Base-by-base conservation (phyloP, 148 eudicot species). In the Pharnaceum exiguum region DNA sequence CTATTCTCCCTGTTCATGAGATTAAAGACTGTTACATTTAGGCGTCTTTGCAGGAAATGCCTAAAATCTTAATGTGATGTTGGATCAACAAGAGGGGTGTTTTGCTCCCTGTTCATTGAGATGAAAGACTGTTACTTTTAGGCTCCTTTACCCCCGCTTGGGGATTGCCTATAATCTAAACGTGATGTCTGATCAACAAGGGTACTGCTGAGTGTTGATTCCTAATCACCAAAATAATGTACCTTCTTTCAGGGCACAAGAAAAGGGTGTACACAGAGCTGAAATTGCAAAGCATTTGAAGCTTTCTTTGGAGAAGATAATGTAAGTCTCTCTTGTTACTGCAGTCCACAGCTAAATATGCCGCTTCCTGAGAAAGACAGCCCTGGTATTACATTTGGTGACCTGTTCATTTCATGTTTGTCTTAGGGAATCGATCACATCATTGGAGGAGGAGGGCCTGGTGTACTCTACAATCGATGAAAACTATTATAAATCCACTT, bases 371-470 rank as follows among this genome's bases (percentile, higher is more conserved):
- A 29, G 19, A 17, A 7, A 29, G 18, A 15, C 11, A 51, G n/a
- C 17, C 2, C 3, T 32, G 11, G 9, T 7, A 7, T 17, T 6
- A 28, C 38, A 24, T 50, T 25, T 27, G 10, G 10, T 48, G 18
- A 16, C 67, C 9, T 24, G 49, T 62, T 55, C 16, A 22, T 53
- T 46, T 38, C 33, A 5, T 21, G 27, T 40, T 67, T 48, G 11
- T 69, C 62, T 24, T 62, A 91, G 98, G 81, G 84, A 82, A 79
- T 82, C 94, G 3, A 83, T 88, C 62, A 64, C 71, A 51, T 66
- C 75, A 17, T 76, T 91, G n/a, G 98, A 85, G 65, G 86, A 77
- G 10, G 98, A 91, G 83, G 98, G 98, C 65, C 40, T 91, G 70
- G 59, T 83, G 63, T 91, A 83, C 81, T 81, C 98, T 10, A 87